Conservation (phyloP, 2,329 filamentous ascomycete species). For the Epichloe sp. region DNA sequence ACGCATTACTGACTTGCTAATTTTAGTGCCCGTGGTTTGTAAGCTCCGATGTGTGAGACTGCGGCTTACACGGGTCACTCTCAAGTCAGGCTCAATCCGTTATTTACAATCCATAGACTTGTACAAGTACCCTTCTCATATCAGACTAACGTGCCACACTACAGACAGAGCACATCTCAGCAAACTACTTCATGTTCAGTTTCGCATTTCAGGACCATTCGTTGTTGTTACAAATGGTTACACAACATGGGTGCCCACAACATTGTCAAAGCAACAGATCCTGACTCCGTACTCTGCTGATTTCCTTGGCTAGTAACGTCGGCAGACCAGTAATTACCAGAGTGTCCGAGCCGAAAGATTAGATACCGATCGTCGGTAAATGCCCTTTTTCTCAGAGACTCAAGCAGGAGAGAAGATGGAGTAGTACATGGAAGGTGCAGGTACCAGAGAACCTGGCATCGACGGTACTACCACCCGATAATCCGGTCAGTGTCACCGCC, state of each 20-base stretch:
- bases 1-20: neutral
- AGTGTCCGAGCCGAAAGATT: neutral
- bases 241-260: neutral
- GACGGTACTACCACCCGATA: constrained; percentile 1
- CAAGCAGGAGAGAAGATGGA: neutral
- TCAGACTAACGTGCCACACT: neutral
- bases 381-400: neutral
- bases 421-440: neutral
- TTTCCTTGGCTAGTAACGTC: neutral
- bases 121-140: neutral
- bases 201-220: neutral
- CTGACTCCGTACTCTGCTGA: neutral
- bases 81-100: neutral
- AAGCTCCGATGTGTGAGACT: neutral
- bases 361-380: neutral
- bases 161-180: neutral
- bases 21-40: neutral
- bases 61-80: neutral
- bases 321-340: neutral
- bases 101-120: neutral
- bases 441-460: neutral
- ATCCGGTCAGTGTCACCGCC: constrained; percentile 1
- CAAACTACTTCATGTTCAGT: neutral
- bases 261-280: neutral
- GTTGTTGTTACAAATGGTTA: neutral